A percentile compares a stretch with the other conserved stretches of the same genome.
Conservation (phyloP, 2,329 filamentous ascomycete genomes). For the Tolypocladium capitatum region DNA sequence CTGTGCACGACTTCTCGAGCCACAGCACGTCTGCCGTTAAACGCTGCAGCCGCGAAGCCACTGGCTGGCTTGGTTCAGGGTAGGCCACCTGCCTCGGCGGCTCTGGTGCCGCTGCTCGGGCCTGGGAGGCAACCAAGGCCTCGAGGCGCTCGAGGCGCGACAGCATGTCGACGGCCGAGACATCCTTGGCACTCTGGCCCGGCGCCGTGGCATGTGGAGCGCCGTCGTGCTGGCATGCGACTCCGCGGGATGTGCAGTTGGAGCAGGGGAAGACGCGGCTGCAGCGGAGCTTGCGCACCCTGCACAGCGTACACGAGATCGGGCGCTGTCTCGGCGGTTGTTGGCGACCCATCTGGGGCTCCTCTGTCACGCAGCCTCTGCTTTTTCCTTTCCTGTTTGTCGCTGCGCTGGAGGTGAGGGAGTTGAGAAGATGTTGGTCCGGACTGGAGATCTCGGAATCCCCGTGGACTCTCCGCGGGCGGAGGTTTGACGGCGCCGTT, state of each 20-base stretch:
- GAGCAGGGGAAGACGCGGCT: constrained; percentile 22
- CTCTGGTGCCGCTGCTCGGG: neutral
- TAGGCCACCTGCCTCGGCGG: neutral
- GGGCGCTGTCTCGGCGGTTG: constrained; percentile 17
- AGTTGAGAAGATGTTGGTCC: neutral
- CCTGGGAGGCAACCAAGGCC: constrained; percentile 7
- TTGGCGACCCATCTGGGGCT: constrained; percentile 15
- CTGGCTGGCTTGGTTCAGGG: constrained; percentile 1
- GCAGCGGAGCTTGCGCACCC: constrained; percentile 22
- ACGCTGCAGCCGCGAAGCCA: constrained; percentile 16
- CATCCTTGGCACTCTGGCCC: constrained; percentile 3
- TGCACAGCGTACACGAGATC: constrained; percentile 21
- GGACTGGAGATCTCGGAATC: neutral
- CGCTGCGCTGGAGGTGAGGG: neutral
- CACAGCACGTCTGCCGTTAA: constrained; percentile 20
- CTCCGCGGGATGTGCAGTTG: constrained; percentile 22
- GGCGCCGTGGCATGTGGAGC: neutral
- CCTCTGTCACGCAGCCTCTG: neutral
- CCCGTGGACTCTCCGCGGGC: constrained; percentile 11
- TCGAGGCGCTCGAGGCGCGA: constrained; percentile 11
- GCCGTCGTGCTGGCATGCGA: constrained; percentile 15
- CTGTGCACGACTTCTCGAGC: constrained; percentile 17
- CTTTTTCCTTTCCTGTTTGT: neutral
- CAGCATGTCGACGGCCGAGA: constrained; percentile 9
- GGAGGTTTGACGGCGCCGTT: neutral